A percentile compares a stretch with the other conserved stretches of the same genome.
phyloP scores from a whole-genome alignment of 441 rosid species.

The Arabidopsis lyrata region DNA sequence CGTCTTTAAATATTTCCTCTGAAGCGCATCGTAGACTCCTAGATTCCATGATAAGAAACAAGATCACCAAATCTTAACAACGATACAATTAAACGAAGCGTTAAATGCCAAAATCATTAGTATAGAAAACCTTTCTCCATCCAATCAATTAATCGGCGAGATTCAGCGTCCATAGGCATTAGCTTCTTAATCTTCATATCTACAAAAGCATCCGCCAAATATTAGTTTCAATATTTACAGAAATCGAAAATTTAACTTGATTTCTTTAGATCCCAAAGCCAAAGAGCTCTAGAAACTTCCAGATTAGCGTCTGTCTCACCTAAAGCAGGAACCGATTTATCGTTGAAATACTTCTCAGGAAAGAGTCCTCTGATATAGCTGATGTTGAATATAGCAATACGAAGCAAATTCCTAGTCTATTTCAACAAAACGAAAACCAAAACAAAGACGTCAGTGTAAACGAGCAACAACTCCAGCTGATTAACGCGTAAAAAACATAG shows the following conservation, averaged over 20 bases:
- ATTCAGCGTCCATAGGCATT: constrained; percentile 95
- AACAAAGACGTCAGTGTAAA: constrained; percentile 2
- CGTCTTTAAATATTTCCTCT: constrained; percentile 86
- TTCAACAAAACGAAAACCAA: constrained; percentile 27
- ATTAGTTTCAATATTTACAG: not conserved
- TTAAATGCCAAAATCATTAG: not conserved
- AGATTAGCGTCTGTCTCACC: constrained; percentile 52
- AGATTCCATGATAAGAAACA: constrained; percentile 5
- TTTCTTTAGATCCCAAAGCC: constrained; percentile 11
- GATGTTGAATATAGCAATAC: constrained; percentile 93
- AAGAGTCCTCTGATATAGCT: constrained; percentile 97
- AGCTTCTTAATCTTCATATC: constrained; percentile 98
- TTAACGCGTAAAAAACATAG: not conserved
- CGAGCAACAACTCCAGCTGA: not conserved
- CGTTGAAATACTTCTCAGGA: constrained; percentile 94
- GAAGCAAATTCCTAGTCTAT: constrained; percentile 89
- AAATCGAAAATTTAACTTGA: not conserved
- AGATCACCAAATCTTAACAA: constrained; percentile 8
- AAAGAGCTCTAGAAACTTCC: constrained; percentile 6
- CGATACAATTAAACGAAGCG: not conserved
- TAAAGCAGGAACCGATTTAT: constrained; percentile 92
- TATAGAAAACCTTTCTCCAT: constrained; percentile 73
- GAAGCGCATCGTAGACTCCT: constrained; percentile 95
- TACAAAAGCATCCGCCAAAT: constrained; percentile 38
- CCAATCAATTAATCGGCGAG: constrained; percentile 95